Base-by-base conservation (phyloP, 768 basidiomycete species). In the Leccinum fibrillosum region DNA sequence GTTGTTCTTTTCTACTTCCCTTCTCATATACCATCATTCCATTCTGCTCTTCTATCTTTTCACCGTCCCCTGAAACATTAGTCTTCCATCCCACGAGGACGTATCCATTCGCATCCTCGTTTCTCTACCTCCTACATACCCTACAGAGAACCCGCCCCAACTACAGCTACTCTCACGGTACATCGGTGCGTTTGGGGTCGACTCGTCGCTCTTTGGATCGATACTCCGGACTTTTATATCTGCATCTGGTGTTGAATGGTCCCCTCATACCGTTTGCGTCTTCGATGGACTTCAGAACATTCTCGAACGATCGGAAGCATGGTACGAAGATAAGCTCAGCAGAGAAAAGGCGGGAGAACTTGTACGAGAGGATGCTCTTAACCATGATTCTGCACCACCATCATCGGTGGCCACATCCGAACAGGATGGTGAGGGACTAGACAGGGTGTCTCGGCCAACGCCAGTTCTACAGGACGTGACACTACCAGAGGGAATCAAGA, bases 201-300 rank as follows among this genome's bases (percentile, higher is more conserved):
- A 91, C 63, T 75, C 89, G 9, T 70, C 71, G 15, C 79, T 94
- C 17, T 95, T 94, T 67, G 91, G 90, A 23, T 81, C 81, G 1
- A 80, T 93, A 35, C 76, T 94, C 19, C 82, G 89, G 39, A 94
- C 89, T 0, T 95, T 82, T 69, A 92, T 94, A 55, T 92, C 92
- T 4, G 67, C 78, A 21, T 82, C 79, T 54, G 90, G 88, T 7
- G 81, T 91, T n/a, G 88, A 92, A 62, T 95, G 89, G 85, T 75
- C 78, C 3, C 76, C 81, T 23, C 91, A 86, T 30, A 78, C 77
- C 1, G 86, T 94, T 17, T 92, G 90, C 62, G 88, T 94, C 12
- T 95, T 94, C 66, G 93, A 95, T 61, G 93, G 93, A 11, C 72
- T 94, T 26, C 90, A 93, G 71, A 84, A 78, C 64, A 82, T 90